These are phyloP conservation scores for Rhodotorula sp. DNA, from an alignment of 1,284 basidiomycete genomes.

Conservation along the genomic window DNA sequence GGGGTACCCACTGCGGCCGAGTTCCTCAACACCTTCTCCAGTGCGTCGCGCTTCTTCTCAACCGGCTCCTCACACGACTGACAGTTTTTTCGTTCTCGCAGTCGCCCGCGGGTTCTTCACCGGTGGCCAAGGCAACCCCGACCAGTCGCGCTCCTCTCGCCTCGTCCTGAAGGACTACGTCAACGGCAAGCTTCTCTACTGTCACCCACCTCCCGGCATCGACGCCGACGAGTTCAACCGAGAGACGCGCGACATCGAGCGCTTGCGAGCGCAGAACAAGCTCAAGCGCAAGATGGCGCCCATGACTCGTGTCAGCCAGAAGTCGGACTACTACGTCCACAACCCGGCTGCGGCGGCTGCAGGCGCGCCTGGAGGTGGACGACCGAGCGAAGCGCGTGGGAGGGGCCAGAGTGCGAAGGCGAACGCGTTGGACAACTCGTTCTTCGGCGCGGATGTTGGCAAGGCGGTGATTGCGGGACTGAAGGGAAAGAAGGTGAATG, in stretches of 20 bases:
- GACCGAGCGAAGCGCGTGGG: slow-evolving; percentile 9
- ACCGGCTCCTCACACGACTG: neutral
- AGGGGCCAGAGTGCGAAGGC: slow-evolving; percentile 38
- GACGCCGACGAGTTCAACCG: slow-evolving; percentile 74
- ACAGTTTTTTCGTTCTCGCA: slow-evolving; percentile 47
- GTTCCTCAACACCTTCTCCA: slow-evolving; percentile 82
- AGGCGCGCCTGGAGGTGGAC: neutral
- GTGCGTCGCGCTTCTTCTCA: slow-evolving; percentile 56
- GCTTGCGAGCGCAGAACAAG: slow-evolving; percentile 60
- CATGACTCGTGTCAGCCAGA: slow-evolving; percentile 73
- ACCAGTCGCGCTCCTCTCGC: slow-evolving; percentile 89
- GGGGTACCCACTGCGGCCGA: slow-evolving; percentile 75
- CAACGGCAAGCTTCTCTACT: slow-evolving; percentile 86
- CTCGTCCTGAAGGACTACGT: slow-evolving; percentile 97
- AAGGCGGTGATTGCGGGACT: slow-evolving; percentile 47
- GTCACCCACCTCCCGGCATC: slow-evolving; percentile 74
- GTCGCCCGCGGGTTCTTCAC: slow-evolving; percentile 92
- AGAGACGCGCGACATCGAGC: slow-evolving; percentile 61
- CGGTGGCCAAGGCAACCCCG: slow-evolving; percentile 93
- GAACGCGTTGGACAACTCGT: slow-evolving; percentile 69
- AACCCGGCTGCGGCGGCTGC: slow-evolving; percentile 40
- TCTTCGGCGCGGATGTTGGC: slow-evolving; percentile 65
- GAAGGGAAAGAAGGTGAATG: slow-evolving; percentile 49
- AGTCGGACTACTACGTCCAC: slow-evolving; percentile 73
- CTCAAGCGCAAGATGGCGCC: slow-evolving; percentile 67